Conservation (phyloP, 2,329 filamentous ascomycete species). For the Fusarium sp. region DNA sequence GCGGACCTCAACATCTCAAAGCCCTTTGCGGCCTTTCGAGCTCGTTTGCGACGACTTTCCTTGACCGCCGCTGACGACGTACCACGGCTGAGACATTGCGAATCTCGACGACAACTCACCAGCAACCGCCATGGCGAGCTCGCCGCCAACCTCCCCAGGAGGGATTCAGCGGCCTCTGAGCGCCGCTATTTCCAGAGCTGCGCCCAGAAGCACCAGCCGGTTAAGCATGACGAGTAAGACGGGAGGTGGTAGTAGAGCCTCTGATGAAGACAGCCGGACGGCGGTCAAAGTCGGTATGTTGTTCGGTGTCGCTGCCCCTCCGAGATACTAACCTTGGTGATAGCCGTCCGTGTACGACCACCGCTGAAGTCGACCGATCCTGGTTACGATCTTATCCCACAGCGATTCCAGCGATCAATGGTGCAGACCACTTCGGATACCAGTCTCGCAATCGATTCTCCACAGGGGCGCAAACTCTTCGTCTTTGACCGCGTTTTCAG, state of each 20-base stretch:
- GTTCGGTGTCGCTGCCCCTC: conserved; percentile 1
- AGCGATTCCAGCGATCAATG: conserved; percentile 91
- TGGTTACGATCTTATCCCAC: conserved; percentile 92
- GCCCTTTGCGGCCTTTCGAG: conserved; percentile 26
- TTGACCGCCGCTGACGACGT: conserved; percentile 18
- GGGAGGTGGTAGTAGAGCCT: conserved; percentile 78
- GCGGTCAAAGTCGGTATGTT: conserved; percentile 95
- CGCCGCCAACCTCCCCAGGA: conserved; percentile 72
- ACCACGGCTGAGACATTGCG: conserved; percentile 28
- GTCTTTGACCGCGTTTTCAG: conserved; percentile 96
- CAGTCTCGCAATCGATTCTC: conserved; percentile 85
- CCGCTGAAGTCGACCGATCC: conserved; percentile 84
- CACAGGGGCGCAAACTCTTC: conserved; percentile 92
- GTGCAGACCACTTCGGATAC: conserved; percentile 88
- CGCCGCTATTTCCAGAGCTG: conserved; percentile 77
- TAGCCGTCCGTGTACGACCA: conserved; percentile 92
- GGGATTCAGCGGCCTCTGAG: conserved; percentile 75
- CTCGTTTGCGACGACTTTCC: conserved; percentile 18
- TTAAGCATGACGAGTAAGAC: conserved; percentile 84
- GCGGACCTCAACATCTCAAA: conserved; percentile 31
- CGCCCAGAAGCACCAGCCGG: conserved; percentile 78
- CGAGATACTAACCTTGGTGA: background rate
- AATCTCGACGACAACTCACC: conserved; percentile 24
- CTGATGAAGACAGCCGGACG: conserved; percentile 88
- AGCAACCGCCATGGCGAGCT: conserved; percentile 65